phyloP scores from a whole-genome alignment of 495 filamentous ascomycete genomes.

The Penicillium daleae region DNA sequence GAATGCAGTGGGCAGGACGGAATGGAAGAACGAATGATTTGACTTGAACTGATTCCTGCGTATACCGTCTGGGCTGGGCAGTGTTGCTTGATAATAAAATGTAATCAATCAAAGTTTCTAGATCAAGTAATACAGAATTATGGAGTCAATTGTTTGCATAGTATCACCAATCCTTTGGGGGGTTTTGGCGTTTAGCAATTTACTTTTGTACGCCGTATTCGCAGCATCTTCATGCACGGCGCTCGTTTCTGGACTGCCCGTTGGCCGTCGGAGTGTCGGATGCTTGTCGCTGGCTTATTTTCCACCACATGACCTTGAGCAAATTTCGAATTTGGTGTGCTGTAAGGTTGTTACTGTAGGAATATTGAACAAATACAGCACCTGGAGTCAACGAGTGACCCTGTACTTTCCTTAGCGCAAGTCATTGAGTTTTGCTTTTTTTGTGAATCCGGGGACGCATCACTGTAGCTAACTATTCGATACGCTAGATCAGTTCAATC shows the following conservation, averaged over 20 bases:
- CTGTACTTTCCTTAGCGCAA: not conserved
- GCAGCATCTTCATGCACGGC: not conserved
- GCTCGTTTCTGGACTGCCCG: not conserved
- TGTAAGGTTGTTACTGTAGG: not conserved
- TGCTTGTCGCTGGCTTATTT: not conserved
- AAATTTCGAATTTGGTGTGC: not conserved
- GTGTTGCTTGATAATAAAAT: not conserved
- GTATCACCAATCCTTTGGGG: not conserved
- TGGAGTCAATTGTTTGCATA: not conserved
- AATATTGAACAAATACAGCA: not conserved
- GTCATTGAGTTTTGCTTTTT: slow-evolving; percentile 7
- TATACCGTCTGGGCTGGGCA: not conserved
- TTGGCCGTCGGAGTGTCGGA: not conserved
- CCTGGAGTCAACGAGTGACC: not conserved
- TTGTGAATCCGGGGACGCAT: not conserved
- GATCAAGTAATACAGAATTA: not conserved
- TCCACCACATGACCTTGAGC: not conserved
- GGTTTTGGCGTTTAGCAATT: slow-evolving; percentile 1
- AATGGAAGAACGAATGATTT: not conserved
- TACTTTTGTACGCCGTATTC: not conserved
- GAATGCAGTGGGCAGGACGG: not conserved
- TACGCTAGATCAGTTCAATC: not conserved
- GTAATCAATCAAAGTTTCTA: not conserved
- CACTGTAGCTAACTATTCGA: not conserved
- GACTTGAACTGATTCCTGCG: too few relatives aligned